Evolutionary conservation across 257 asterid genomes (phyloP), one percentile per base, ranked within the genome.

Genomic region (Vinca minor): DNA sequence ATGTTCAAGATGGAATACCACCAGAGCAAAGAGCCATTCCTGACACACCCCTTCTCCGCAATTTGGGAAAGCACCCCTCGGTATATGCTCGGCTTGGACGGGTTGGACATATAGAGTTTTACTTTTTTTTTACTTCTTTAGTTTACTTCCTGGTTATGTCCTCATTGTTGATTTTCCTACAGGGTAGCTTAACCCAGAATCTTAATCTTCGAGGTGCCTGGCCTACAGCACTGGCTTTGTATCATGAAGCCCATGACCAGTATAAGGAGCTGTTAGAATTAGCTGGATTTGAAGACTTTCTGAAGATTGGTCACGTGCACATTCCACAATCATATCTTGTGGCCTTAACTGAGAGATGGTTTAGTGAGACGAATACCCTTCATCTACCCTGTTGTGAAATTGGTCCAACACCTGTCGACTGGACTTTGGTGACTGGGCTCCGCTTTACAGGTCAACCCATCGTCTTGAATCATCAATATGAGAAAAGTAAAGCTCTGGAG

Each of bases 271-370:
- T 54, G 53, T 66, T 66, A 26, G 54, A 23, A 26, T 53, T 55
- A 20, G 70, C 63, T 66, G 70, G 63, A 54, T 66, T 66, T 54
- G 63, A 63, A 54, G 63, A 54, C 2, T 66, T 66, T 50, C 28
- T 66, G 52, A 54, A 54, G 44, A 66, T 66, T 35, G 49, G 39
- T 53, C 55, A 50, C 41, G 63, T 66, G 11, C 70, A 66, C 15
- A 31, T 66, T 12, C 70, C 70, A 54, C 70, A 66, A 66, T 61
- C 63, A 41, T 66, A 66, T 39, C 63, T 66, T 7, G 55, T 66
- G 42, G 70, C 70, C 41, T 10, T 66, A 54, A 66, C 57, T 61
- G 70, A 66, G 63, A 28, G 70, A 52, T 66, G 70, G 63, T 66
- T 66, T 53, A 66, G 70, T 11, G 63, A 66, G 63, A 66, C 55